Base-by-base conservation (phyloP, 208 protist species). In the Endotrypanum monterogeii region DNA sequence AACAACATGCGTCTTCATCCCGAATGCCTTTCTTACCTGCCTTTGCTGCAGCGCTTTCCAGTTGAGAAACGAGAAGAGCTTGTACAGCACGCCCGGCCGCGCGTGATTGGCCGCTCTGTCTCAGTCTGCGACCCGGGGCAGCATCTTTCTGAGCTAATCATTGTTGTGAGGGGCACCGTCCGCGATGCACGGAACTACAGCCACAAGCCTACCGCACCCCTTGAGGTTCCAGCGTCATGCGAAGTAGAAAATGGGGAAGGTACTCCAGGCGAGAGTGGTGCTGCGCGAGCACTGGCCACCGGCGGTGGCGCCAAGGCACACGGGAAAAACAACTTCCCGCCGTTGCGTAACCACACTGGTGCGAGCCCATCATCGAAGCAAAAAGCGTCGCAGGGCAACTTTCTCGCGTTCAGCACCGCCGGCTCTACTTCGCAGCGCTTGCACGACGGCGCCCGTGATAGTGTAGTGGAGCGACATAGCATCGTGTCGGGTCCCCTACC, bases 121-220 rank as follows among this genome's bases (percentile, higher is more conserved):
- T 78, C 89, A 23, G 61, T 95, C 51, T 96, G 91, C 73, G 91
- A 97, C 62, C 88, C 89, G 16, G 86, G 83, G 30, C 93, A 93
- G 62, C 57, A 72, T 48, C 67, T 97, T 61, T 86, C 86, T 50
- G 89, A 96, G 56, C 84, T 97, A 35, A 92, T 85, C 76, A 67
- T 97, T n/a, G 67, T 97, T 14, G 82, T 85, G 11, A 56, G 44
- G 25, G 91, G 91, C 30, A 74, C 81, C 61, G 83, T 97, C 32
- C 79, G 85, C 39, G 93, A 97, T 73, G 83, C 89, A 0, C 90
- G 93, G 54, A 67, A 80, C 30, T 92, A 86, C 79, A 83, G 87
- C 66, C 87, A 86, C 61, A 30, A 65, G 25, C 82, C 92, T 0
- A 90, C 87, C 12, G 28, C 18, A 57, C 80, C 81, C 20, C 81